phyloP scores from a whole-genome alignment of 257 asterid genomes.

The Forsythia viridissima region DNA sequence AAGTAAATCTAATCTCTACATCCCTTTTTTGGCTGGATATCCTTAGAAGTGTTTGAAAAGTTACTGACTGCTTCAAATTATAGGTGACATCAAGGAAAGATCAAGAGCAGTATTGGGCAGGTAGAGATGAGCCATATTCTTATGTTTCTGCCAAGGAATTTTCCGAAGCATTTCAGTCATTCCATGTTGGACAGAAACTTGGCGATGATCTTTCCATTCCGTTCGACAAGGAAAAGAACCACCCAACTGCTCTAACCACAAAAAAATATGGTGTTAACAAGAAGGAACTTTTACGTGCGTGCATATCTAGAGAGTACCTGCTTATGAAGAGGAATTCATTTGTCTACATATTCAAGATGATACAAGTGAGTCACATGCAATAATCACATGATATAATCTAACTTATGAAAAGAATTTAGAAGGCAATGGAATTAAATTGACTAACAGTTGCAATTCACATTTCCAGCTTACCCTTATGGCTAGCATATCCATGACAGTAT shows the following conservation, averaged over 20 bases:
- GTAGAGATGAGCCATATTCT: slow-evolving; percentile 53
- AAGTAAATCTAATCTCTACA: slow-evolving; percentile 43
- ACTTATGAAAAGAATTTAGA: background rate
- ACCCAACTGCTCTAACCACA: slow-evolving; percentile 66
- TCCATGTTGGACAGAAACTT: slow-evolving; percentile 59
- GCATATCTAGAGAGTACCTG: slow-evolving; percentile 62
- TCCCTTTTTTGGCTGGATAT: background rate
- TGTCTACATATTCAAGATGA: slow-evolving; percentile 66
- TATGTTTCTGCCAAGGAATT: slow-evolving; percentile 60
- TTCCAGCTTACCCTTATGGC: slow-evolving; percentile 63
- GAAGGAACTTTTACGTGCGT: slow-evolving; percentile 70
- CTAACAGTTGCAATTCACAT: background rate
- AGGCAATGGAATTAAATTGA: background rate
- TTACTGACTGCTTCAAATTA: slow-evolving; percentile 4
- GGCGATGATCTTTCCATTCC: slow-evolving; percentile 73
- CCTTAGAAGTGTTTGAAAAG: background rate
- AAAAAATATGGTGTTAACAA: slow-evolving; percentile 66
- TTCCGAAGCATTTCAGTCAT: slow-evolving; percentile 76
- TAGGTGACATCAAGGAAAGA: slow-evolving; percentile 90
- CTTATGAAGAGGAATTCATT: slow-evolving; percentile 78
- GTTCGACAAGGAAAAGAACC: slow-evolving; percentile 66
- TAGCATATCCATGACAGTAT: slow-evolving; percentile 61
- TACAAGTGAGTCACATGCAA: slow-evolving; percentile 47
- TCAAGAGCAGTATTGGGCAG: slow-evolving; percentile 82
- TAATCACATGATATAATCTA: background rate